These are phyloP conservation scores for Oidiodendron maius DNA, from an alignment of 495 filamentous ascomycete genomes.

Conservation along the genomic window DNA sequence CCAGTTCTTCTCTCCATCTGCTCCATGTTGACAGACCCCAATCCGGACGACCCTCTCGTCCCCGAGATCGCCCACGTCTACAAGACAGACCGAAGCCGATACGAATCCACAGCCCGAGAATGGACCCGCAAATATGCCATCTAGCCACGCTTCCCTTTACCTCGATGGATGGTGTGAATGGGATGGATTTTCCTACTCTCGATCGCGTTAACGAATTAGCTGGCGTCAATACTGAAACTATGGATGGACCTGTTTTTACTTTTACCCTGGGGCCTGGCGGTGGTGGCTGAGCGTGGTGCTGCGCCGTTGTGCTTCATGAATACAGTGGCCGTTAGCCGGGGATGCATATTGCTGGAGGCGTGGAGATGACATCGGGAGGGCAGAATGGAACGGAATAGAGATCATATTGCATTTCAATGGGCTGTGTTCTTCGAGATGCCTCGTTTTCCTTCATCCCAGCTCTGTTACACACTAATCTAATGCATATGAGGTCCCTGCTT, in stretches of 20 bases:
- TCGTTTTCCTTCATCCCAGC: too few relatives aligned
- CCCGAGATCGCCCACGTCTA: slow-evolving; percentile 99
- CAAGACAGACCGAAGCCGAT: slow-evolving; percentile 94
- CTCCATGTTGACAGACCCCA: slow-evolving; percentile 99
- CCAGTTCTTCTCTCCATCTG: slow-evolving; percentile 92
- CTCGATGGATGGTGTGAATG: slow-evolving; percentile 16
- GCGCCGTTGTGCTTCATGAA: background rate
- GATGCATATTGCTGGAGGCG: background rate
- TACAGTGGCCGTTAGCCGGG: background rate
- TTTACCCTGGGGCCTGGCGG: background rate
- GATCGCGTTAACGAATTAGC: background rate
- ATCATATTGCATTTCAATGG: background rate
- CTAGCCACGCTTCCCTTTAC: slow-evolving; percentile 34
- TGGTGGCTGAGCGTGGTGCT: background rate
- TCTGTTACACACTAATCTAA: too few relatives aligned
- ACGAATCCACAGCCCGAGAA: slow-evolving; percentile 94
- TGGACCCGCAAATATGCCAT: slow-evolving; percentile 99
- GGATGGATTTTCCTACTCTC: background rate
- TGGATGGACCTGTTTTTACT: background rate
- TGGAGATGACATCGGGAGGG: background rate
- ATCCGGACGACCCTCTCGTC: slow-evolving; percentile 96
- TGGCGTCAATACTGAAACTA: background rate
- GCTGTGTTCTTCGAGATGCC: background rate
- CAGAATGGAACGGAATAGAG: background rate
- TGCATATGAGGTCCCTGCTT: too few relatives aligned